phyloP scores from a whole-genome alignment of 148 eudicot species.

The Fallopia convolvulus region DNA sequence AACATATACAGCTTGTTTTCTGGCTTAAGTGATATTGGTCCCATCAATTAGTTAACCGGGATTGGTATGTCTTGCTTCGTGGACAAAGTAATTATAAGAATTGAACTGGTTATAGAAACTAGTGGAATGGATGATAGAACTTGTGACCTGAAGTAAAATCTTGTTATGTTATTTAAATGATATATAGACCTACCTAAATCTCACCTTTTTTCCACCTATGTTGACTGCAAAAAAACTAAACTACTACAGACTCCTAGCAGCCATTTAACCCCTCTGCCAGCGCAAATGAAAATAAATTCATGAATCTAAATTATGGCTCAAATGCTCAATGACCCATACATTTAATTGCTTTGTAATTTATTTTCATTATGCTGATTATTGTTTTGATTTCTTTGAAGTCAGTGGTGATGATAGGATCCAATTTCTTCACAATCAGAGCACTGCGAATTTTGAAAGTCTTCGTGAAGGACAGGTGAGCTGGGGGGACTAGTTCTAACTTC shows the following conservation, averaged over 20 bases:
- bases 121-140: neutral
- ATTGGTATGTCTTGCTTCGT: neutral
- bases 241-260: neutral
- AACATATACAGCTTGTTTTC: neutral
- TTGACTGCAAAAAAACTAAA: neutral
- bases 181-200: neutral
- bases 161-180: neutral
- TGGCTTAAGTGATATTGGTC: neutral
- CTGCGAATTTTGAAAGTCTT: constrained; percentile 68
- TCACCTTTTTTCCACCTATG: neutral
- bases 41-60: neutral
- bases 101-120: neutral
- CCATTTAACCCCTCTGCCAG: neutral
- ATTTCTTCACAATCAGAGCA: constrained; percentile 75
- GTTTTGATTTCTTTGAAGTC: constrained; percentile 33
- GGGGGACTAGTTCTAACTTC: neutral
- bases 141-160: neutral
- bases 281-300: neutral
- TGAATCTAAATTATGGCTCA: neutral
- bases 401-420: constrained; percentile 60
- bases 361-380: neutral
- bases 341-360: neutral
- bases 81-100: neutral
- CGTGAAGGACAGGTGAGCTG: constrained; percentile 52
- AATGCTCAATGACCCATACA: neutral